phyloP scores from a whole-genome alignment of 108 stramenopile genomes.

The Nitzschia palea region DNA sequence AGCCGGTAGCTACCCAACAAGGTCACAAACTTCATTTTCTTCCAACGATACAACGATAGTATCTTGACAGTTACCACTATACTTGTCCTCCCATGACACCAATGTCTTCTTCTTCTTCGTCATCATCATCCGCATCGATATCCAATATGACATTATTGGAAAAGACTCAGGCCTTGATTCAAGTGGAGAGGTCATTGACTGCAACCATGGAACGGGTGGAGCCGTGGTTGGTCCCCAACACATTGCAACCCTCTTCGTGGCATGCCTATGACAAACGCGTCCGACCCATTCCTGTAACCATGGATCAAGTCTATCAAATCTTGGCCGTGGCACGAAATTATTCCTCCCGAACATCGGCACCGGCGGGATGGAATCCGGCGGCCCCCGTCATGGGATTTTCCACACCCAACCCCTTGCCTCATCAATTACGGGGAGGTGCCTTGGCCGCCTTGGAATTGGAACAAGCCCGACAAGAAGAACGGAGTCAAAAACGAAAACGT shows the following conservation, averaged over 20 bases:
- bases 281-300: constrained; percentile 61
- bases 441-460: constrained; percentile 78
- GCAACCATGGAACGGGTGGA: constrained; percentile 55
- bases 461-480: constrained; percentile 45
- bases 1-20: too few species aligned
- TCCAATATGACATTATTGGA: constrained; percentile 15
- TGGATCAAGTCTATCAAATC: constrained; percentile 56
- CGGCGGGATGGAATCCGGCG: constrained; percentile 81
- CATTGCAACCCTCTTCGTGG: constrained; percentile 11
- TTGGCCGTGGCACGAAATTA: constrained; percentile 72
- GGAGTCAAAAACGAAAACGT: constrained; percentile 52
- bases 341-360: constrained; percentile 73
- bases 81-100: neutral
- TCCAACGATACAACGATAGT: too few species aligned
- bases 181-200: constrained; percentile 76
- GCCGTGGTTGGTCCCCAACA: constrained; percentile 44
- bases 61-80: too few species aligned
- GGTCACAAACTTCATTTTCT: too few species aligned
- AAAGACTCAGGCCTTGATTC: constrained; percentile 49
- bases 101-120: neutral
- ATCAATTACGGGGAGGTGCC: constrained; percentile 81
- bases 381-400: constrained; percentile 79
- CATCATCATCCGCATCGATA: neutral
- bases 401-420: constrained; percentile 83
- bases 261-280: constrained; percentile 19